phyloP scores from a whole-genome alignment of 1,139 yeast species.

The Lodderomyces pseudojiufengensis region DNA sequence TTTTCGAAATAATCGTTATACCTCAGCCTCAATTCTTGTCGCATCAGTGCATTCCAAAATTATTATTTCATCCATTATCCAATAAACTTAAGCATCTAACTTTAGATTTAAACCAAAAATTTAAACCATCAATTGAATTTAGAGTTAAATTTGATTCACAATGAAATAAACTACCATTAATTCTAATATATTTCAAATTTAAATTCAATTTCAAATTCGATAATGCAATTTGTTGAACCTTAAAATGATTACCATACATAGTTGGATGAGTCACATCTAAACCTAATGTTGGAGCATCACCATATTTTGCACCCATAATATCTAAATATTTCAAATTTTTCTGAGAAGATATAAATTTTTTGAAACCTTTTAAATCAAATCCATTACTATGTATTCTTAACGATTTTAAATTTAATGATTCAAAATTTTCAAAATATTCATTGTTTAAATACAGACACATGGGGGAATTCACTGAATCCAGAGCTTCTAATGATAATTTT shows the following conservation, averaged over 20 bases:
- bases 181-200: slow-evolving; percentile 37
- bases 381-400: slow-evolving; percentile 43
- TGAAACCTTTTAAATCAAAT: slow-evolving; percentile 23
- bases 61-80: neutral
- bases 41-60: too few species aligned
- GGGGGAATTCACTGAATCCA: slow-evolving; percentile 25
- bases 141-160: slow-evolving; percentile 19
- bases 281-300: slow-evolving; percentile 56
- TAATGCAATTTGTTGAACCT: slow-evolving; percentile 52
- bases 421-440: slow-evolving; percentile 14
- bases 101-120: slow-evolving; percentile 38
- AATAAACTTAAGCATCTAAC: slow-evolving; percentile 16
- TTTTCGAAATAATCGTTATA: too few species aligned
- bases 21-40: too few species aligned
- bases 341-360: slow-evolving; percentile 22
- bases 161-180: slow-evolving; percentile 37
- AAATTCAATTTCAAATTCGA: slow-evolving; percentile 27
- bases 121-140: slow-evolving; percentile 39
- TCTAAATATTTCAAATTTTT: slow-evolving; percentile 36
- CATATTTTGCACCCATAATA: slow-evolving; percentile 49
- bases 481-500: slow-evolving; percentile 41
- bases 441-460: slow-evolving; percentile 19
- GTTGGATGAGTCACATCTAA: slow-evolving; percentile 53
- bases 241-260: slow-evolving; percentile 54
- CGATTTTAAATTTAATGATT: slow-evolving; percentile 23